These are phyloP conservation scores for Nicotiana otophora DNA, from an alignment of 257 asterid species.

Conservation along the genomic window DNA sequence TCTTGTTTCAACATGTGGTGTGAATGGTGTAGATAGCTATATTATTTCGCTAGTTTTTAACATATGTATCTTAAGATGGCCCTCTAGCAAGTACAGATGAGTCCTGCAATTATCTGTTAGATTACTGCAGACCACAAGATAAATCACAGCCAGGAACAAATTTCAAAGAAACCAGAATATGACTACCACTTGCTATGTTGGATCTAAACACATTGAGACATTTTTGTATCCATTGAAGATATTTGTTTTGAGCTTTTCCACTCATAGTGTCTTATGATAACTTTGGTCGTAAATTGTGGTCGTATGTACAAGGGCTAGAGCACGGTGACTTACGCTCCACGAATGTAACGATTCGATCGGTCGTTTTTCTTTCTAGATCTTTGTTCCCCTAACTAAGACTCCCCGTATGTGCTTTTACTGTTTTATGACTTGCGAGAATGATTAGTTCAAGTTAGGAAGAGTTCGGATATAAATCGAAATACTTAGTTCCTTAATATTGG, in stretches of 20 bases:
- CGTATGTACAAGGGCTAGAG: neutral
- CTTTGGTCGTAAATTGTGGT: neutral
- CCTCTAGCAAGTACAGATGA: neutral
- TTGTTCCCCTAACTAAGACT: too few relatives aligned
- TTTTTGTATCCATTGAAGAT: neutral
- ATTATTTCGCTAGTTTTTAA: neutral
- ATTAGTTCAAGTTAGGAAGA: too few relatives aligned
- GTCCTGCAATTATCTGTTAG: neutral
- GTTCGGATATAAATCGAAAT: too few relatives aligned
- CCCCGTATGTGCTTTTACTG: too few relatives aligned
- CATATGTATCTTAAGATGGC: neutral
- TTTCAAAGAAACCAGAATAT: too few relatives aligned
- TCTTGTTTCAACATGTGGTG: conserved; percentile 3
- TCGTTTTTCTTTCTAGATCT: too few relatives aligned
- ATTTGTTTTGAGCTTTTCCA: neutral
- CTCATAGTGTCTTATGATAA: neutral
- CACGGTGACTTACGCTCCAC: neutral
- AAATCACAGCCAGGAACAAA: too few relatives aligned
- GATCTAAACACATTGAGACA: neutral
- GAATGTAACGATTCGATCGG: too few relatives aligned
- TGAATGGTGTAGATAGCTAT: neutral
- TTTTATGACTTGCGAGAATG: too few relatives aligned
- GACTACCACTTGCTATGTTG: neutral
- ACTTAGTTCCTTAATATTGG: too few relatives aligned
- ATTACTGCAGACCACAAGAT: too few relatives aligned